These are phyloP conservation scores for Candida tammaniensis DNA, from an alignment of 805 yeast species.

Conservation along the genomic window DNA sequence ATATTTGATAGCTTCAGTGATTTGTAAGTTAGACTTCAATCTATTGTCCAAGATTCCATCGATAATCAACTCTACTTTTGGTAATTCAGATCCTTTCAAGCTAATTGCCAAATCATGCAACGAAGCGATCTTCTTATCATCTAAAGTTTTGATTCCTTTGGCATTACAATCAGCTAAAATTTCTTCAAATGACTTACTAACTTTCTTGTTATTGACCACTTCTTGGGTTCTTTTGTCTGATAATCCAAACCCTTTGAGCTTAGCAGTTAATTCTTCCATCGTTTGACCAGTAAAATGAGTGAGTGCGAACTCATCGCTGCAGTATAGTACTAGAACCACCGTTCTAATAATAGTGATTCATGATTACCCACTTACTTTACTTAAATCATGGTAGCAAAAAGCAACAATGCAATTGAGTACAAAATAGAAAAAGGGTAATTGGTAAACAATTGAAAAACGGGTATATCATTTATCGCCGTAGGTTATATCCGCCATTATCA, in stretches of 20 bases:
- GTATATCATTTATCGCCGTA: too few relatives aligned
- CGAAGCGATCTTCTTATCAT: constrained; percentile 59
- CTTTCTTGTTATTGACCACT: constrained; percentile 81
- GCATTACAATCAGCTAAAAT: constrained; percentile 46
- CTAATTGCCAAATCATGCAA: constrained; percentile 77
- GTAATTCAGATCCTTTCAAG: constrained; percentile 55
- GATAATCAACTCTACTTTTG: constrained; percentile 51
- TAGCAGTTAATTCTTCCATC: constrained; percentile 25
- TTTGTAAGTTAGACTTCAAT: constrained; percentile 66
- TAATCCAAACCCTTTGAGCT: constrained; percentile 56
- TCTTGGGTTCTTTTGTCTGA: constrained; percentile 75
- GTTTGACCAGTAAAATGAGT: background rate
- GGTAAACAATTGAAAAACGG: too few relatives aligned
- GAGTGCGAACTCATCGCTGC: too few relatives aligned
- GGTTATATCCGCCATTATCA: too few relatives aligned
- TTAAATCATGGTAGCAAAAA: too few relatives aligned
- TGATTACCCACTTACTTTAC: too few relatives aligned
- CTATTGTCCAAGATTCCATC: constrained; percentile 63
- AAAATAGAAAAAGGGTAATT: background rate
- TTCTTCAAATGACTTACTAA: constrained; percentile 63
- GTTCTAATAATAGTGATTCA: background rate
- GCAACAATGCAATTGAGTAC: background rate
- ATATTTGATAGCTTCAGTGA: constrained; percentile 78
- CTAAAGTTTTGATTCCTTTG: constrained; percentile 20
- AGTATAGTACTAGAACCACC: background rate